Percentiles rank a stretch among this genome's conserved stretches.
phyloP scores from a whole-genome alignment of 139 green algal species.

The Chlamydomonas incerta region DNA sequence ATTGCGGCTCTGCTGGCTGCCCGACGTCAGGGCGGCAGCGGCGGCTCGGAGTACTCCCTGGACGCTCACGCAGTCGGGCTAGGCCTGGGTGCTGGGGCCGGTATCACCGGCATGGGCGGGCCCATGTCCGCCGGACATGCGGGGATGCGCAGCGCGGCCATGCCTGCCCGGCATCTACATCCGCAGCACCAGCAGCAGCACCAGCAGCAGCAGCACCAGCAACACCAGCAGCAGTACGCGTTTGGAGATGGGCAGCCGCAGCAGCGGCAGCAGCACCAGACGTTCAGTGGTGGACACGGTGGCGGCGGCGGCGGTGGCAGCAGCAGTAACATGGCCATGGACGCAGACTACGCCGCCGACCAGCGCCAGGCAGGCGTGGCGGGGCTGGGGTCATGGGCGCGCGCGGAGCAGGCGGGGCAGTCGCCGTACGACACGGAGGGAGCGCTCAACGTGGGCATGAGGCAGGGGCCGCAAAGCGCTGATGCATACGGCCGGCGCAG shows the following conservation, averaged over 20 bases:
- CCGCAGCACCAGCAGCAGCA: too few species aligned
- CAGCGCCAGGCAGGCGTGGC: too few species aligned
- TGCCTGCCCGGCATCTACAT: too few species aligned
- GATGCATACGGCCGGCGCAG: too few species aligned
- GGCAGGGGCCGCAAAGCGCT: too few species aligned
- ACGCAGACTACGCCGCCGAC: background rate
- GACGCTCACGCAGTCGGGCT: background rate
- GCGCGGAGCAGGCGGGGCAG: too few species aligned
- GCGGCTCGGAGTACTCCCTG: background rate
- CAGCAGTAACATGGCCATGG: constrained; percentile 1
- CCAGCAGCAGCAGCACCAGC: background rate
- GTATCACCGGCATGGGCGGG: too few species aligned
- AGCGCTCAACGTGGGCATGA: too few species aligned
- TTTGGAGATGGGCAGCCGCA: background rate
- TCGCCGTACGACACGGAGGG: too few species aligned
- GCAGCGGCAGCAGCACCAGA: background rate
- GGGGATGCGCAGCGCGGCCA: background rate
- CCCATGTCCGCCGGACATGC: too few species aligned
- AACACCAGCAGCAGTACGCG: background rate
- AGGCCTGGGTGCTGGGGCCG: too few species aligned
- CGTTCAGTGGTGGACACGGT: background rate
- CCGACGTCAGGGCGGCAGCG: background rate
- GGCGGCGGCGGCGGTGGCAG: background rate
- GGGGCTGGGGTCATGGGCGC: too few species aligned
- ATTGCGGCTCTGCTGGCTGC: background rate